Evolutionary conservation across 2,329 filamentous ascomycete genomes (phyloP).

Genomic region (Penicillium decumbens): DNA sequence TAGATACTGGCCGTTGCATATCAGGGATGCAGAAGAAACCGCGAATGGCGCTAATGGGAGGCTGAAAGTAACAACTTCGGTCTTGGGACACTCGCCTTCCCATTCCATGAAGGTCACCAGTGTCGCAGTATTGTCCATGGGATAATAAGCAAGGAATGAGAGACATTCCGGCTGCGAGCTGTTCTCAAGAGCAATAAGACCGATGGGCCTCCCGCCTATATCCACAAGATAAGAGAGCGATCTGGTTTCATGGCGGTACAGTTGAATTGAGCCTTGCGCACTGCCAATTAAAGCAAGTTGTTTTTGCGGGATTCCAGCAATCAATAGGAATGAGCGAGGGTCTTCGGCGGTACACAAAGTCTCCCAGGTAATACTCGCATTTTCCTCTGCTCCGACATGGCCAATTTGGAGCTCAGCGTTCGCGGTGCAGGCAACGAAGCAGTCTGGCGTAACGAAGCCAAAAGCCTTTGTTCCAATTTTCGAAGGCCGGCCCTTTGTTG

Average conservation of each 20-base stretch:
- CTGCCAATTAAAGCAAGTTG: conserved; percentile 36
- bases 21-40: conserved; percentile 48
- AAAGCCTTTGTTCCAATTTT: conserved; percentile 25
- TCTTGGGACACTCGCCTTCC: conserved; percentile 37
- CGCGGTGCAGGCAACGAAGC: conserved; percentile 30
- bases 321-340: conserved; percentile 28
- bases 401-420: conserved; percentile 34
- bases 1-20: conserved; percentile 34
- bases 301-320: conserved; percentile 27
- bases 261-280: conserved; percentile 29
- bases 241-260: conserved; percentile 34
- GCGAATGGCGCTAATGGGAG: conserved; percentile 44
- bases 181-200: conserved; percentile 24
- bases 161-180: conserved; percentile 11
- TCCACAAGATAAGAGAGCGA: conserved; percentile 26
- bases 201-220: conserved; percentile 27
- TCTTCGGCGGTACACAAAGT: conserved; percentile 28
- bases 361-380: conserved; percentile 25
- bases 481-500: not conserved
- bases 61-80: conserved; percentile 22
- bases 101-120: conserved; percentile 24
- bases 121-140: conserved; percentile 25
- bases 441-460: conserved; percentile 33
- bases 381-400: conserved; percentile 4
- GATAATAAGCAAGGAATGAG: conserved; percentile 28